These are phyloP conservation scores for Setomelanomma holmii DNA, from an alignment of 2,329 filamentous ascomycete genomes.

Conservation along the genomic window DNA sequence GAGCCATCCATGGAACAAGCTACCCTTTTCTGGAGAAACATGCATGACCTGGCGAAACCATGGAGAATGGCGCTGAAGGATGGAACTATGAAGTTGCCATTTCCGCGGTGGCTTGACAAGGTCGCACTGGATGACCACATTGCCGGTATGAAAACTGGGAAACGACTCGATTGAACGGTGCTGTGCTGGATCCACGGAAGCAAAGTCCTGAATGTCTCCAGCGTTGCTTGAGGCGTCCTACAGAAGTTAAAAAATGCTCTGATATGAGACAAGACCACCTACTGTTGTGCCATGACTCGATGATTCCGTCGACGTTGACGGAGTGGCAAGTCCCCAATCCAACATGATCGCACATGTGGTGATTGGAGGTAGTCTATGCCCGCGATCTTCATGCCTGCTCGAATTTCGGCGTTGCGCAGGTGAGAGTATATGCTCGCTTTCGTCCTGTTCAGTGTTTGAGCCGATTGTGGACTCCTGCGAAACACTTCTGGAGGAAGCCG, in stretches of 20 bases:
- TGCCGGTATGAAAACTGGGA: conserved; percentile 7
- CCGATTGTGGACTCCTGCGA: too few species aligned
- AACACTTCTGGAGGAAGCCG: too few species aligned
- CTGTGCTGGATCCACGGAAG: not conserved
- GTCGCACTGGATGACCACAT: conserved; percentile 6
- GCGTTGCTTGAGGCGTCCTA: not conserved
- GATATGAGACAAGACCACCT: not conserved
- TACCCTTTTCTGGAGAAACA: not conserved
- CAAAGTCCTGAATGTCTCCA: not conserved
- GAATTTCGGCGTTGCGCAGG: too few species aligned
- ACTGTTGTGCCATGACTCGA: not conserved
- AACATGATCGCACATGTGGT: not conserved
- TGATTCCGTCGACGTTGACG: too few species aligned
- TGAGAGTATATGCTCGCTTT: not conserved
- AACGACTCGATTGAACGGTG: conserved; percentile 1
- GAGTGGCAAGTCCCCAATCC: not conserved
- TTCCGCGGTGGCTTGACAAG: not conserved
- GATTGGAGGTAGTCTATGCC: too few species aligned
- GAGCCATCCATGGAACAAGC: not conserved
- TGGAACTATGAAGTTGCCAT: conserved; percentile 21
- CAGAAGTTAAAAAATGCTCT: not conserved
- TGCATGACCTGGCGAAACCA: conserved; percentile 18
- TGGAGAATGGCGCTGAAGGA: conserved; percentile 15
- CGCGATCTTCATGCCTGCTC: too few species aligned
- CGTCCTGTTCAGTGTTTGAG: too few species aligned